These are phyloP conservation scores for Boletus rubropictus DNA, from an alignment of 768 basidiomycete species.

Conservation along the genomic window DNA sequence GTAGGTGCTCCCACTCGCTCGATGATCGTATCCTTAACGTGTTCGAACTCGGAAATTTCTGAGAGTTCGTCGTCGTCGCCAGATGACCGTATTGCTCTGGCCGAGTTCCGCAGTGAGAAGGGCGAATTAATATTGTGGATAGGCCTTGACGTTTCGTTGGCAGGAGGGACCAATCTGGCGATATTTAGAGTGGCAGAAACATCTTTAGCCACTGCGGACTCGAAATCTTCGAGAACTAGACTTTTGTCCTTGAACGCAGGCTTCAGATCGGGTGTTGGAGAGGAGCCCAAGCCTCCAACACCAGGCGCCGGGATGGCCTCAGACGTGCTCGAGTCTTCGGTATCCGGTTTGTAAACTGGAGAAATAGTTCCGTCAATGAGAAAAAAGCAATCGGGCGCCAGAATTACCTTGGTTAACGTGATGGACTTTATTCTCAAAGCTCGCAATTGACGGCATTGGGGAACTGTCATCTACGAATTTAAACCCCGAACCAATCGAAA, in stretches of 20 bases:
- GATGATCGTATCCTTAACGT: neutral
- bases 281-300: neutral
- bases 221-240: neutral
- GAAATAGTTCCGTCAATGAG: neutral
- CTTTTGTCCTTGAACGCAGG: neutral
- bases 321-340: constrained; percentile 14
- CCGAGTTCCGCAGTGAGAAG: neutral
- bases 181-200: neutral
- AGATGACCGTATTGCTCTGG: constrained; percentile 2
- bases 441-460: constrained; percentile 18
- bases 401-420: constrained; percentile 26
- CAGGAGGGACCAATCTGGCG: neutral
- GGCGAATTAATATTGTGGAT: neutral
- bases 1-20: neutral
- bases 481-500: constrained; percentile 27
- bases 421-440: constrained; percentile 31
- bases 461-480: constrained; percentile 20
- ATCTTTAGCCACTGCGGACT: neutral
- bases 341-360: constrained; percentile 27
- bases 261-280: neutral
- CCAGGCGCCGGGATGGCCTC: neutral
- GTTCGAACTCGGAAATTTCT: constrained; percentile 31
- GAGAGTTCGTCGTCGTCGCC: constrained; percentile 25
- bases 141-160: neutral
- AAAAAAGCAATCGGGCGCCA: neutral